These are phyloP conservation scores for Trametes villosa DNA, from an alignment of 768 basidiomycete species.

Conservation along the genomic window DNA sequence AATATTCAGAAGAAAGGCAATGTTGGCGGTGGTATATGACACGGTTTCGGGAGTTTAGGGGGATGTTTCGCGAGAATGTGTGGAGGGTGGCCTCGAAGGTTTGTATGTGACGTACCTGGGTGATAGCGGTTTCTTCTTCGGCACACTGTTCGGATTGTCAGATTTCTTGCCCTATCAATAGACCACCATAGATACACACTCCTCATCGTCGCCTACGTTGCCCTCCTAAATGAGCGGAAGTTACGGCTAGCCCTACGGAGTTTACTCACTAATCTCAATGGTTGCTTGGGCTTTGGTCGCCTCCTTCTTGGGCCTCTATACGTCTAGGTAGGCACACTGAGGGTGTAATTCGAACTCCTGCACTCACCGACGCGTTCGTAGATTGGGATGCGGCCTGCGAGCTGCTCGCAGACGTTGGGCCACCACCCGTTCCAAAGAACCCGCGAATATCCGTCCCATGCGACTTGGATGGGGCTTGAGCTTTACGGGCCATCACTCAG, in stretches of 20 bases:
- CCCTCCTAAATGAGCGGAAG: neutral
- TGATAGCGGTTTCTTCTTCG: constrained; percentile 1
- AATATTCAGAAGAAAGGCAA: too few relatives aligned
- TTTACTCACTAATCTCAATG: constrained; percentile 31
- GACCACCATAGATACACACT: constrained; percentile 6
- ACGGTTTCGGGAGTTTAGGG: too few relatives aligned
- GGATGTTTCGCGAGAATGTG: neutral
- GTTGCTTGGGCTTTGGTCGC: constrained; percentile 10
- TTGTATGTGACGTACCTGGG: constrained; percentile 4
- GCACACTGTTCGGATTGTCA: neutral
- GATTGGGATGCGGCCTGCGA: constrained; percentile 9
- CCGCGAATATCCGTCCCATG: constrained; percentile 33
- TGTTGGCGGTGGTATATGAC: too few relatives aligned
- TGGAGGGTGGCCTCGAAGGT: neutral
- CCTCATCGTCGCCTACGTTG: constrained; percentile 27
- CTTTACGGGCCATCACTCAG: constrained; percentile 27
- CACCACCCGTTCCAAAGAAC: constrained; percentile 29
- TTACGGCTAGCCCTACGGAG: neutral
- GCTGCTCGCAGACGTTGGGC: constrained; percentile 13
- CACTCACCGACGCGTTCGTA: neutral
- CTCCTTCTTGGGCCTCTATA: constrained; percentile 3
- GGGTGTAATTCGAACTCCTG: neutral
- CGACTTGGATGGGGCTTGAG: constrained; percentile 25
- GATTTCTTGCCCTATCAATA: neutral
- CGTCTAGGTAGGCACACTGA: neutral